A percentile compares a stretch with the other conserved stretches of the same genome.
These are phyloP conservation scores for Scortechinia acanthostroma DNA, from an alignment of 2,329 filamentous ascomycete species.

Conservation along the genomic window DNA sequence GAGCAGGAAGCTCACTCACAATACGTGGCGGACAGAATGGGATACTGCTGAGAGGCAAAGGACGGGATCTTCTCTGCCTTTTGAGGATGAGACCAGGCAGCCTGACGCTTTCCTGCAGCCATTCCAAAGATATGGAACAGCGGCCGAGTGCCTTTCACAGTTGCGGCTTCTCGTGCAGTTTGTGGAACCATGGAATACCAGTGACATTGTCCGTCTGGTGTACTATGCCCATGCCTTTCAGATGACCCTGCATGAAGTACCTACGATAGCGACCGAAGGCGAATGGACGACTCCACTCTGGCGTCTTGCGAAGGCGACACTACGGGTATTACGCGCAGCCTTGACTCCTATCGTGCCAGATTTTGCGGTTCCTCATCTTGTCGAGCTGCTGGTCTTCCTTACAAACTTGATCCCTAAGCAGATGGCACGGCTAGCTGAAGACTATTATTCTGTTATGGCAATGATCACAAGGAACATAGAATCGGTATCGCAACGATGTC, in stretches of 20 bases:
- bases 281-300: slow-evolving; percentile 27
- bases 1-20: slow-evolving; percentile 48
- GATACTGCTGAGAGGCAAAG: slow-evolving; percentile 46
- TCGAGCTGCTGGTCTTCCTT: slow-evolving; percentile 23
- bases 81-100: slow-evolving; percentile 25
- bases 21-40: slow-evolving; percentile 50
- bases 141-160: slow-evolving; percentile 7
- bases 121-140: slow-evolving; percentile 5
- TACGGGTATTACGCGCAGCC: slow-evolving; percentile 16
- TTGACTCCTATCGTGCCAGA: slow-evolving; percentile 3
- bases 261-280: slow-evolving; percentile 23
- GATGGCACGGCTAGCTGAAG: slow-evolving; percentile 21
- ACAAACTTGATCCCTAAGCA: slow-evolving; percentile 25
- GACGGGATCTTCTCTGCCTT: slow-evolving; percentile 33
- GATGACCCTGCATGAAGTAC: slow-evolving; percentile 21
- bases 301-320: slow-evolving; percentile 22
- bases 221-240: slow-evolving; percentile 31
- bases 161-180: slow-evolving; percentile 10
- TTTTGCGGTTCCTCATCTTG: slow-evolving; percentile 15
- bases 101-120: not conserved
- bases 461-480: slow-evolving; percentile 10
- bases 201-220: slow-evolving; percentile 20
- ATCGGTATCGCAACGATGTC: slow-evolving; percentile 7
- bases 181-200: slow-evolving; percentile 5
- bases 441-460: slow-evolving; percentile 28